A percentile compares a stretch with the other conserved stretches of the same genome.
Evolutionary conservation across 129 eudicot species (phyloP).

Genomic region (Centaurea solstitialis): DNA sequence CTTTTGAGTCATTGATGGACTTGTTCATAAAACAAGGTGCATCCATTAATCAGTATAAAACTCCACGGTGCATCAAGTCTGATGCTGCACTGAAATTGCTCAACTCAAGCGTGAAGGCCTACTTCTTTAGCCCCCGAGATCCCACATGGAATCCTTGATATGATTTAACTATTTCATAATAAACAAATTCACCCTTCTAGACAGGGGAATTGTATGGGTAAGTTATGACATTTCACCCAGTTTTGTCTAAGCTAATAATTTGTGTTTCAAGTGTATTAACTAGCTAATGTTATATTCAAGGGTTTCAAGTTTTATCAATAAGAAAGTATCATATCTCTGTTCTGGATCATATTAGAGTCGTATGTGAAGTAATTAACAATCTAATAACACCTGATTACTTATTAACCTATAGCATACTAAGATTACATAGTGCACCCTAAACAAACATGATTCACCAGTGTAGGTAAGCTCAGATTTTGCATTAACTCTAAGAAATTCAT

Average conservation of each 20-base stretch:
- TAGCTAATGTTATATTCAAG: conserved; percentile 17
- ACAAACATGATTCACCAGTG: background rate
- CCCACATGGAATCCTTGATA: conserved; percentile 72
- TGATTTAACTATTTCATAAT: background rate
- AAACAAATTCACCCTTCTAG: conserved; percentile 19
- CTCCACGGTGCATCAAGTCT: conserved; percentile 85
- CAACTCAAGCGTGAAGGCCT: conserved; percentile 57
- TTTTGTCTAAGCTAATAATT: conserved; percentile 33
- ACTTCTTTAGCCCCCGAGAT: conserved; percentile 70
- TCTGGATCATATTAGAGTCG: conserved; percentile 4
- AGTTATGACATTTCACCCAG: conserved; percentile 20
- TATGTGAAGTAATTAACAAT: conserved; percentile 3
- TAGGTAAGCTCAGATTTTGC: background rate
- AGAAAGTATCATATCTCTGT: conserved; percentile 10
- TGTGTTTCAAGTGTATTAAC: background rate
- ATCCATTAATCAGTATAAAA: conserved; percentile 87
- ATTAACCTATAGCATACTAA: background rate
- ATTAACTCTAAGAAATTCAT: background rate
- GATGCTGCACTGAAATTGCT: conserved; percentile 69
- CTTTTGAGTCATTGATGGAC: conserved; percentile 86
- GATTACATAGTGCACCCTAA: background rate
- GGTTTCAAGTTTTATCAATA: background rate
- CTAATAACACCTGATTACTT: conserved; percentile 7
- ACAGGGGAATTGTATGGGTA: conserved; percentile 10
- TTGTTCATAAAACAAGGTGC: conserved; percentile 72